phyloP scores from a whole-genome alignment of 2,329 filamentous ascomycete genomes.

The Boeremia exigua region DNA sequence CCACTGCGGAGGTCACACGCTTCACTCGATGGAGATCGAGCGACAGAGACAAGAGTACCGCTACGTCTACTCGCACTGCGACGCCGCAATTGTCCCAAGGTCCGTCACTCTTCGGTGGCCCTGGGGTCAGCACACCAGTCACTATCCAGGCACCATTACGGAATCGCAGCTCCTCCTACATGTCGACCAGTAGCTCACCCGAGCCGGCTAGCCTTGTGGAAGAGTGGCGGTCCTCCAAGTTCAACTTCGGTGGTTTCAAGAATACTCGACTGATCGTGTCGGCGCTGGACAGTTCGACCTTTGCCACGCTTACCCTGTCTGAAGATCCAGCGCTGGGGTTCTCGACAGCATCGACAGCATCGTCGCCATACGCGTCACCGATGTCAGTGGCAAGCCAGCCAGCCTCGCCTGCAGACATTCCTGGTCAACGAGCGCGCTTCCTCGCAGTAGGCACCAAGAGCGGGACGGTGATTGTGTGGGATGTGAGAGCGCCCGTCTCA shows the following conservation, averaged over 20 bases:
- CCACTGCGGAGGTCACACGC: constrained; percentile 60
- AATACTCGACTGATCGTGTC: constrained; percentile 70
- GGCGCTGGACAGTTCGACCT: constrained; percentile 75
- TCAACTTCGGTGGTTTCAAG: constrained; percentile 67
- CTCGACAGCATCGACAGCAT: constrained; percentile 60
- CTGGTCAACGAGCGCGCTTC: constrained; percentile 82
- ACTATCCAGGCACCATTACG: constrained; percentile 24
- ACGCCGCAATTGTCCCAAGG: constrained; percentile 25
- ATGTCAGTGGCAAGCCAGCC: constrained; percentile 56
- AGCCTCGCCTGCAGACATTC: constrained; percentile 66
- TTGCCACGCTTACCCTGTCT: constrained; percentile 71
- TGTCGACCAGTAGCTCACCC: constrained; percentile 47
- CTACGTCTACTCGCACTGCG: constrained; percentile 23
- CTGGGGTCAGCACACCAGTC: constrained; percentile 38
- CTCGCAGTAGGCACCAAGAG: constrained; percentile 80
- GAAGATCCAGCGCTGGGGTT: constrained; percentile 78
- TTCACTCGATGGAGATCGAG: constrained; percentile 61
- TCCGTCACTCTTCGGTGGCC: constrained; percentile 60
- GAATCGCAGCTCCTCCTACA: constrained; percentile 38
- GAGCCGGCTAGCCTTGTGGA: constrained; percentile 53
- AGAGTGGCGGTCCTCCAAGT: constrained; percentile 70
- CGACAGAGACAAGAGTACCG: constrained; percentile 33
- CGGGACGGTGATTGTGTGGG: constrained; percentile 83
- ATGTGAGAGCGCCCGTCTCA: constrained; percentile 72
- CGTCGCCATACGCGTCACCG: constrained; percentile 62